Evolutionary conservation across 73 alveolate genomes (phyloP).

Genomic region (Paramecium sonneborni): DNA sequence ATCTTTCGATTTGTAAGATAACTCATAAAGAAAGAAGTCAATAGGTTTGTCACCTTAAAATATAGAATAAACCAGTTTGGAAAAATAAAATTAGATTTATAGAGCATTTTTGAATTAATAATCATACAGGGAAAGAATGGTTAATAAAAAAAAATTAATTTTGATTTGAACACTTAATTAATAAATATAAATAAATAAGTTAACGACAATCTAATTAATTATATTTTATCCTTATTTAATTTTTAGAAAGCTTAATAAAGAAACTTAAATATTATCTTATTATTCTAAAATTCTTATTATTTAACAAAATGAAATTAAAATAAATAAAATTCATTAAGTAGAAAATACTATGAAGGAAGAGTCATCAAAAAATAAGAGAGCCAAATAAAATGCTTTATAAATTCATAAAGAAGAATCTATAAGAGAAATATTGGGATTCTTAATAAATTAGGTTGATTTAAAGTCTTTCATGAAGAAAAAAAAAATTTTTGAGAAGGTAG

Average conservation of each 20-base stretch:
- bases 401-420: neutral
- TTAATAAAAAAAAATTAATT: neutral
- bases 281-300: neutral
- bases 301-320: neutral
- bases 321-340: neutral
- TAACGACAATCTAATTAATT: neutral
- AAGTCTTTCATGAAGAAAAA: neutral
- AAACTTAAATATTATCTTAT: neutral
- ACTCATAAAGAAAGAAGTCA: neutral
- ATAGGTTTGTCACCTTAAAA: neutral
- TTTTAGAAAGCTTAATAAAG: neutral
- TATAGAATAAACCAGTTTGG: neutral
- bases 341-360: neutral
- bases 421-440: slow-evolving; percentile 20
- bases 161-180: neutral
- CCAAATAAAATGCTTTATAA: neutral
- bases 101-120: neutral
- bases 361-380: neutral
- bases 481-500: neutral
- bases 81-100: neutral
- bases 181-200: neutral
- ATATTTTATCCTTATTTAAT: neutral
- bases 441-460: slow-evolving; percentile 21
- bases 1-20: neutral
- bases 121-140: neutral